Evolutionary conservation across 768 basidiomycete genomes (phyloP), one percentile per base, ranked within the genome.

Genomic region (Suillus cothurnatus): DNA sequence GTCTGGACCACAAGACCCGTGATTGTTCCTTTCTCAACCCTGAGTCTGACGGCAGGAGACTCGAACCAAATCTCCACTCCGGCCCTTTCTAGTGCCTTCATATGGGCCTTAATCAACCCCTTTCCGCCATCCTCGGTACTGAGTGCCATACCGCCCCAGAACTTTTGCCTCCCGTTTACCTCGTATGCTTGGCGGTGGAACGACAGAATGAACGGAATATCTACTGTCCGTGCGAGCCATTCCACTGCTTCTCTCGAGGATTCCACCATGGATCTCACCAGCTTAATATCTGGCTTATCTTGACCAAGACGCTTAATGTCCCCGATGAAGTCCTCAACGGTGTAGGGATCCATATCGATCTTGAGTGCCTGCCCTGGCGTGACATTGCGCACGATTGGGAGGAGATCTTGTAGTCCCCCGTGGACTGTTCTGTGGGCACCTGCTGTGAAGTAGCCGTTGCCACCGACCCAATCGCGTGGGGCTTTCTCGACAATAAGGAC

Each of bases 401-500:
- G 80, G 41, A 90, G 80, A 73, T 90, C 88, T 4, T 75, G 67
- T n/a, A 90, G 78, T 2, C 89, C 90, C 19, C 66, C 77, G 68
- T 91, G 89, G 4, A 84, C 85, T 14, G 86, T 89, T 61, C 89
- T 86, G 70, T 86, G 81, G 8, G 88, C 87, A 26, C 89, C 89
- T 12, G 88, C 88, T 36, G 89, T 90, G 76, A 90, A 91, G 75
- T 85, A 89, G 21, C 88, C 86, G 69, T 92, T 91, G 21, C 89
- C 90, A 5, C 90, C 90, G 4, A 74, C 82, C 89, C 89, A 90
- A 63, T 83, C 82, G 47, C 76, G 69, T 1, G 88, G 86, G 47
- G 86, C 87, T 70, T 89, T 89, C 70, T 91, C 89, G 60, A 90
- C 76, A 62, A 91, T 76, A 50, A 91, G 78, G 66, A 90, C 87